phyloP scores from a whole-genome alignment of 2,329 filamentous ascomycete species.

The Arthrocladium fulminans region DNA sequence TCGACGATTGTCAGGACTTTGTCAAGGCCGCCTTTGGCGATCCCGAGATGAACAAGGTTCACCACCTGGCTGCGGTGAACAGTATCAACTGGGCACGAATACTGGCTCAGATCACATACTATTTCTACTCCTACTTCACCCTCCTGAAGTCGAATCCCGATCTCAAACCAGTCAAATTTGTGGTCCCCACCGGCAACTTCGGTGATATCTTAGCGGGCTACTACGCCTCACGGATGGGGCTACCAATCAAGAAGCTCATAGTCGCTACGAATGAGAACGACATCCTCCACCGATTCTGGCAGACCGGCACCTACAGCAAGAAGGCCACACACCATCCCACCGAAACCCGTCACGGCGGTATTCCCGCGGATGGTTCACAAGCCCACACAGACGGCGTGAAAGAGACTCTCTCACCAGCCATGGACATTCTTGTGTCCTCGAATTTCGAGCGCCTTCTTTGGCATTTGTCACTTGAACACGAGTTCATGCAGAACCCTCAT shows the following conservation, averaged over 20 bases:
- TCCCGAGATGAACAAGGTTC: constrained; percentile 66
- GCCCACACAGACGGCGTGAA: constrained; percentile 65
- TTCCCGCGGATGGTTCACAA: constrained; percentile 47
- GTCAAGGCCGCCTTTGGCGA: constrained; percentile 91
- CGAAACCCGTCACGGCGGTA: constrained; percentile 19
- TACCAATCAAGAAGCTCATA: constrained; percentile 79
- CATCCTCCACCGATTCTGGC: constrained; percentile 92
- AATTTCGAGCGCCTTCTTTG: constrained; percentile 96
- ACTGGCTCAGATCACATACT: constrained; percentile 93
- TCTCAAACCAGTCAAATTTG: constrained; percentile 63
- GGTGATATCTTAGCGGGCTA: constrained; percentile 83
- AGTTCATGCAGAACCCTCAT: constrained; percentile 23
- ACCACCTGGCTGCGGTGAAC: constrained; percentile 87
- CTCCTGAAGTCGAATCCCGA: constrained; percentile 51
- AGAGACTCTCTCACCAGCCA: constrained; percentile 87
- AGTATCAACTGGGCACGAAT: constrained; percentile 96
- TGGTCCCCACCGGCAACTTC: constrained; percentile 94
- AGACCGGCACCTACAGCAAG: constrained; percentile 80
- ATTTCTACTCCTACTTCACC: constrained; percentile 88
- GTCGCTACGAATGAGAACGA: constrained; percentile 97
- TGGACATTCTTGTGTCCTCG: constrained; percentile 93
- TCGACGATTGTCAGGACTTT: constrained; percentile 94
- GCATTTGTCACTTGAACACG: constrained; percentile 75
- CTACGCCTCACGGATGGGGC: constrained; percentile 80
- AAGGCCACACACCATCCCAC: constrained; percentile 43